A percentile compares a stretch with the other conserved stretches of the same genome.
These are phyloP conservation scores for Tylopilus intermedius DNA, from an alignment of 768 basidiomycete genomes.

Conservation along the genomic window DNA sequence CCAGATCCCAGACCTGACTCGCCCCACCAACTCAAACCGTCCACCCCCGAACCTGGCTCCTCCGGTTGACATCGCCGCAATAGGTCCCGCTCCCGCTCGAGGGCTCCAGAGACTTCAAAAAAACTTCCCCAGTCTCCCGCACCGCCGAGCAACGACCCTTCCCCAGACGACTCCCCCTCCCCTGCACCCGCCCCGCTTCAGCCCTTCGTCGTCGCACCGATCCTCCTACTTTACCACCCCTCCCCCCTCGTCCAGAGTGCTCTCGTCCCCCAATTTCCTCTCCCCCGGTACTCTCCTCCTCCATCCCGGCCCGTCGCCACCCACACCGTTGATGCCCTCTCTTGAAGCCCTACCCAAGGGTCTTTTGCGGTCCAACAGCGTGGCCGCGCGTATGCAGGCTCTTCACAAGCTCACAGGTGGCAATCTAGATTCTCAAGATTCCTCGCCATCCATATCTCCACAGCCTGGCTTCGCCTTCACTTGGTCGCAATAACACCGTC, in stretches of 20 bases:
- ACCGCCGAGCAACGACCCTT: constrained; percentile 34
- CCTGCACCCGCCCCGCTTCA: neutral
- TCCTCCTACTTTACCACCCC: constrained; percentile 48
- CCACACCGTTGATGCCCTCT: constrained; percentile 60
- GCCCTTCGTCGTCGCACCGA: constrained; percentile 42
- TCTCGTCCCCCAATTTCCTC: constrained; percentile 44
- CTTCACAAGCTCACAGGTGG: constrained; percentile 82
- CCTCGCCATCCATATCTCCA: constrained; percentile 45
- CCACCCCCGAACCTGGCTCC: constrained; percentile 41
- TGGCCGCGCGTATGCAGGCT: constrained; percentile 72
- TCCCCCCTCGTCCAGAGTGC: constrained; percentile 34
- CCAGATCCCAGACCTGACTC: too few species aligned
- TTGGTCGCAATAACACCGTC: constrained; percentile 74
- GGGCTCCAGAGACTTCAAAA: constrained; percentile 69
- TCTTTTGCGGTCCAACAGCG: constrained; percentile 89
- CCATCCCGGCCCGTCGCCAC: constrained; percentile 40
- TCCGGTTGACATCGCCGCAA: constrained; percentile 56
- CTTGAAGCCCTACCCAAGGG: constrained; percentile 75
- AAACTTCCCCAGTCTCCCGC: constrained; percentile 46
- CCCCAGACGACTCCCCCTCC: too few species aligned
- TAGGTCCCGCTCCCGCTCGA: constrained; percentile 39
- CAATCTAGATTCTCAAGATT: constrained; percentile 53
- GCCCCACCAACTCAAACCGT: constrained; percentile 24
- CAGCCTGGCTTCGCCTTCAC: constrained; percentile 41
- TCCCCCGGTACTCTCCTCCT: constrained; percentile 44